These are phyloP conservation scores for Penicillium atrosanguineum DNA, from an alignment of 495 filamentous ascomycete genomes.

Conservation along the genomic window DNA sequence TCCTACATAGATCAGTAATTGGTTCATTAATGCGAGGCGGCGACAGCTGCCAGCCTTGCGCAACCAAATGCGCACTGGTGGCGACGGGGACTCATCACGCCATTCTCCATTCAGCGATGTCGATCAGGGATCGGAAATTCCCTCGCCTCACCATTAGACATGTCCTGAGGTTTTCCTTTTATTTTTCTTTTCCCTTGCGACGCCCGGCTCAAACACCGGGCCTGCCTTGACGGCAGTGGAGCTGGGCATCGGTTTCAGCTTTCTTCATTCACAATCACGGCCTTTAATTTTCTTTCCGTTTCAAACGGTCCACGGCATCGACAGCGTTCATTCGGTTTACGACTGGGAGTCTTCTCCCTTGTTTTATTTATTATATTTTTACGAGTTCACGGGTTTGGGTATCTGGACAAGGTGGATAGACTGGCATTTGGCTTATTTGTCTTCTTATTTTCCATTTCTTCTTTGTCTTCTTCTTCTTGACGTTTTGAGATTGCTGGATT, in stretches of 20 bases:
- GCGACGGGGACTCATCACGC: slow-evolving; percentile 33
- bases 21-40: slow-evolving; percentile 91
- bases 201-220: neutral
- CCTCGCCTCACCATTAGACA: slow-evolving; percentile 32
- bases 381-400: slow-evolving; percentile 29
- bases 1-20: slow-evolving; percentile 74
- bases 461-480: slow-evolving; percentile 8
- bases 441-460: slow-evolving; percentile 13
- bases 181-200: neutral
- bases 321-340: slow-evolving; percentile 26
- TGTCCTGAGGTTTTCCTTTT: neutral
- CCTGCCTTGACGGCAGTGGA: neutral
- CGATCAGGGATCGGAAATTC: slow-evolving; percentile 35
- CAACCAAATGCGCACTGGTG: slow-evolving; percentile 49
- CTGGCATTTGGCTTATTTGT: slow-evolving; percentile 23
- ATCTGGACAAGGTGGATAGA: slow-evolving; percentile 26
- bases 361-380: slow-evolving; percentile 10
- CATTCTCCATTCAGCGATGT: slow-evolving; percentile 46
- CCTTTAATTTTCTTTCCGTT: slow-evolving; percentile 10
- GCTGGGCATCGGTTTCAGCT: neutral
- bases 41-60: slow-evolving; percentile 70
- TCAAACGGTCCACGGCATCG: slow-evolving; percentile 19
- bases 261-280: slow-evolving; percentile 12
- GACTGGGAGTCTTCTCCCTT: slow-evolving; percentile 14
- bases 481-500: slow-evolving; percentile 25